Evolutionary conservation across 805 yeast species (phyloP), one percentile per base, ranked within the genome.

Genomic region (Sungouiella blattae): DNA sequence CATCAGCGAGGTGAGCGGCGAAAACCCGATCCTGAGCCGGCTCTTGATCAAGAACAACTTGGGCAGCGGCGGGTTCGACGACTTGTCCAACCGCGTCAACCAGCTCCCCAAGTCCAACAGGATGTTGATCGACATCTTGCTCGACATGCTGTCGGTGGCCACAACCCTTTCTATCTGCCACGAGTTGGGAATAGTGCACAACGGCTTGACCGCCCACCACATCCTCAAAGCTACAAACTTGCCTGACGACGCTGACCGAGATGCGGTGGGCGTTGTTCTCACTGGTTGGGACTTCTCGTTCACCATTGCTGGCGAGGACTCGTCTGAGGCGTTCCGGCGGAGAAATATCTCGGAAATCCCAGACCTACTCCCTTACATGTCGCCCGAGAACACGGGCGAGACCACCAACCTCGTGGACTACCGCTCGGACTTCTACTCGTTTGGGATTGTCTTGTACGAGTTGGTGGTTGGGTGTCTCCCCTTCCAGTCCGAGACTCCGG

Each of bases 231-330:
- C 64, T 25, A 58, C 52, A 6, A 49, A 53, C n/a, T 9, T 13
- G n/a, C 14, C 8, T 3, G 23, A 24, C 9, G 15, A 28, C 4
- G 8, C 27, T 11, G 13, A 8, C 16, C 20, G 13, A 2, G 53
- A 32, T 16, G 14, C 22, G 5, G 15, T 11, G 8, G 24, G 25
- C 5, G 58, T 73, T 4, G 62, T 50, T 27, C 49, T 73, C 8
- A 57, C 64, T 1, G 74, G 75, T 2, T 75, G 77, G 72, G 78
- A 73, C 43, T 73, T 69, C 38, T 49, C 66, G 26, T 73, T 72
- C 39, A 45, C 71, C 2, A 53, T 62, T 11, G 52, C 52, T 16
- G 58, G 60, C 1, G 79, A 75, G 37, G 68, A 64, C 36, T 56
- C 71, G 18, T 46, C 62, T 11, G 55, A 64, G 31, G 68, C 71